Base-by-base conservation (phyloP, 2,329 filamentous ascomycete genomes). In the Fusarium pilosicola region DNA sequence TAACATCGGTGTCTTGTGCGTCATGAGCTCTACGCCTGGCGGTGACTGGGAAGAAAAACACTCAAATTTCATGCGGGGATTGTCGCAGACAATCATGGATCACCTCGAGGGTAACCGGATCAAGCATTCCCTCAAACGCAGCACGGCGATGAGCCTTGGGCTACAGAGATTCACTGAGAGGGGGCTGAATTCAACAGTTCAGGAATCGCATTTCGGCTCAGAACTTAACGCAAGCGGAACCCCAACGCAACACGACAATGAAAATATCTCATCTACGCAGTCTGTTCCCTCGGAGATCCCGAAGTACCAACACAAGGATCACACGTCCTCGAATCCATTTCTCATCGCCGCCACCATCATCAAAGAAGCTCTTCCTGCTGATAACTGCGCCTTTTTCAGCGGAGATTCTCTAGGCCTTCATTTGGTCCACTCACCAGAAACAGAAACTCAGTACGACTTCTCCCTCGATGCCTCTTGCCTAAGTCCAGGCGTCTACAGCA, bases 91-190 rank as follows among this genome's bases (percentile, higher is more conserved):
- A 5, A 56, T 66, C 12, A 32, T 41, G 8, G 48, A 62, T 4
- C 41, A 63, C 7, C 59, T 66, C 22, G 63, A 66, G 20, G 18
- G 30, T 6, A 62, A 63, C 10, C 38, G 58, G 2, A 26, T 63
- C 7, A 63, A 42, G 7, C 26, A 14, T 4, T 34, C 28, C 1
- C 20, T 63, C 3, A 45, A 62, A 9, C 49, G 46, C 22, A 66
- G 62, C 17, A 26, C 26, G 1, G 32, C 48, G 3, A 66, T 66
- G 59, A 66, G 28, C 13, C 15, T 55, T 6, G 52, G 52, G 22
- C 36, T 55, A 0, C 52, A 42, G 24, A 41, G 26, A 12, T 55
- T 55, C 6, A 41, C 52, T 10, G 20, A 30, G 11, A n/a, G 52
- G 22, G 36, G 36, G 2, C 4, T 55, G 11, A 15, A 14, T 5